These are phyloP conservation scores for Cladobotryum protrusum DNA, from an alignment of 2,329 filamentous ascomycete species.

Conservation along the genomic window DNA sequence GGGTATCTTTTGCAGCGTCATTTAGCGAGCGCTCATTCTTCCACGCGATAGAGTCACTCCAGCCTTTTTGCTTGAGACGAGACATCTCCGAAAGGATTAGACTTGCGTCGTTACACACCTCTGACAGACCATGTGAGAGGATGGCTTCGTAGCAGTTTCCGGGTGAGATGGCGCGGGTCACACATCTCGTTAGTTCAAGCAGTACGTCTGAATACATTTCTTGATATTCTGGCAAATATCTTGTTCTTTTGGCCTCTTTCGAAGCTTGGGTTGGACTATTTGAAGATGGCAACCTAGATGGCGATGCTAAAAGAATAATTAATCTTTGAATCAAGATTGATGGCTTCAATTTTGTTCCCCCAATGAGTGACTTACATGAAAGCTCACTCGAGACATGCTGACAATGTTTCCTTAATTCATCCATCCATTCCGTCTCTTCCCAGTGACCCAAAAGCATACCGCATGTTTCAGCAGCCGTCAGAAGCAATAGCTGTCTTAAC, in stretches of 20 bases:
- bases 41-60: not conserved
- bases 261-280: too few relatives aligned
- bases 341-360: not conserved
- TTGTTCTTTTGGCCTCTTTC: too few relatives aligned
- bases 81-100: constrained; percentile 8
- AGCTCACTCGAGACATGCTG: too few relatives aligned
- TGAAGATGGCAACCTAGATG: not conserved
- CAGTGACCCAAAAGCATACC: not conserved
- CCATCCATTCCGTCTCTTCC: too few relatives aligned
- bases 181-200: not conserved
- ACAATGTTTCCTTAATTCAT: too few relatives aligned
- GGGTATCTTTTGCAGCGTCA: not conserved
- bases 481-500: constrained; percentile 11
- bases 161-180: not conserved
- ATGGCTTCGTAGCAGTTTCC: not conserved
- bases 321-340: not conserved
- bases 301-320: not conserved
- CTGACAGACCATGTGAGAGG: not conserved
- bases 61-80: not conserved
- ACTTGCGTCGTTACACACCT: constrained; percentile 11
- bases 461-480: constrained; percentile 10
- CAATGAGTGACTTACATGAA: too few relatives aligned
- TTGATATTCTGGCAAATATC: too few relatives aligned
- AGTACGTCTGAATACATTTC: not conserved
- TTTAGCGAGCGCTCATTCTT: not conserved